Conservation (phyloP, 2,329 filamentous ascomycete species). For the Epichloe aotearoae region DNA sequence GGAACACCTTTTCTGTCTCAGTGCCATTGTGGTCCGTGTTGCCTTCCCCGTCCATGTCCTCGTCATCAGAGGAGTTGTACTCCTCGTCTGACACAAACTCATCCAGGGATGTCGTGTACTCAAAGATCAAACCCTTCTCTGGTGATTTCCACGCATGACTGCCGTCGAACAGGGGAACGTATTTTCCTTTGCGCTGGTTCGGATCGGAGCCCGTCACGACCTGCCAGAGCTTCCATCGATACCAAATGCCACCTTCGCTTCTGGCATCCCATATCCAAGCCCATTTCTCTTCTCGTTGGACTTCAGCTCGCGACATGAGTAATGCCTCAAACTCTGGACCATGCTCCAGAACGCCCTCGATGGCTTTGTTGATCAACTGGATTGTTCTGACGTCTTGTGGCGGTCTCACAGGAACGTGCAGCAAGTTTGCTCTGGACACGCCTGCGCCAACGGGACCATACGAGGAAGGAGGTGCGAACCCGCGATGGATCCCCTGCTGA, state of each 20-base stretch:
- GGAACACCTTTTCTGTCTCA: conserved; percentile 46
- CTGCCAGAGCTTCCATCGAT: conserved; percentile 85
- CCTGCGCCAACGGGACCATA: conserved; percentile 37
- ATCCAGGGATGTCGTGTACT: conserved; percentile 63
- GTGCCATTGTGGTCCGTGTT: conserved; percentile 30
- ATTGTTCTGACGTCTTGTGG: conserved; percentile 69
- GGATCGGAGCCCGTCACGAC: conserved; percentile 54
- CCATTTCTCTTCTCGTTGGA: conserved; percentile 81
- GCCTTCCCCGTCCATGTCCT: conserved; percentile 52
- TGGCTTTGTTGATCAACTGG: conserved; percentile 73
- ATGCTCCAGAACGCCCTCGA: conserved; percentile 66
- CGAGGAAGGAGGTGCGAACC: conserved; percentile 65
- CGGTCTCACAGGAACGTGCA: conserved; percentile 59
- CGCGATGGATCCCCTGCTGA: conserved; percentile 36
- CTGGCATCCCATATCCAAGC: conserved; percentile 86
- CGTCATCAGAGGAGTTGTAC: conserved; percentile 78
- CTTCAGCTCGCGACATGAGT: conserved; percentile 73
- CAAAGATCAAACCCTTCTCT: conserved; percentile 57
- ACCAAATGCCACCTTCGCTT: conserved; percentile 72
- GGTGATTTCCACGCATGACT: conserved; percentile 68
- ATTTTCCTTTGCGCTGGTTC: conserved; percentile 34
- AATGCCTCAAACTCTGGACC: conserved; percentile 84
- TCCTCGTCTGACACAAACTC: conserved; percentile 75
- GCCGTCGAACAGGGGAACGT: conserved; percentile 59
- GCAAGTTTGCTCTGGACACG: conserved; percentile 32